Evolutionary conservation across 345 rosid genomes (phyloP).

Genomic region (Gynandropsis gynandra): DNA sequence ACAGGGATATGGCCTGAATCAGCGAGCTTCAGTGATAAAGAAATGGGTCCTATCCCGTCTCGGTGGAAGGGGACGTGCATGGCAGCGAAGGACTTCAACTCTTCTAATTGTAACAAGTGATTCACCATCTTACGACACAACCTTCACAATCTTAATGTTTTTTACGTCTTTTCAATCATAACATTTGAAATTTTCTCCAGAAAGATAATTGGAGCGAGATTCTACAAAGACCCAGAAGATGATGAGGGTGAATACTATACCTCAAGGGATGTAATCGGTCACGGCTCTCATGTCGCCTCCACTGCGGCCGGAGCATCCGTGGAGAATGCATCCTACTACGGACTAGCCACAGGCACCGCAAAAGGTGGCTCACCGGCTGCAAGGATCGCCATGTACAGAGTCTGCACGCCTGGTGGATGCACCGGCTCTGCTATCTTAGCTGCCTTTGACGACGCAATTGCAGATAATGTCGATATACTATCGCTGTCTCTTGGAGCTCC

Average conservation of each 20-base stretch:
- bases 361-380: slow-evolving; percentile 67
- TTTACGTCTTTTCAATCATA: neutral
- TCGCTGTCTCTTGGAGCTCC: slow-evolving; percentile 67
- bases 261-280: slow-evolving; percentile 64
- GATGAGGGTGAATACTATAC: slow-evolving; percentile 28
- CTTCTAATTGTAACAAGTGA: slow-evolving; percentile 67
- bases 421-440: slow-evolving; percentile 55
- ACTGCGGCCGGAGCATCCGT: slow-evolving; percentile 65
- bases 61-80: slow-evolving; percentile 74
- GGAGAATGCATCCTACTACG: slow-evolving; percentile 57
- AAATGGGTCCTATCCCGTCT: slow-evolving; percentile 48
- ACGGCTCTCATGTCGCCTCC: slow-evolving; percentile 72
- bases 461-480: slow-evolving; percentile 61
- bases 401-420: slow-evolving; percentile 53
- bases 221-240: slow-evolving; percentile 32
- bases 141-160: neutral
- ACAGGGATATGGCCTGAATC: slow-evolving; percentile 90
- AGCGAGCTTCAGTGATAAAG: slow-evolving; percentile 61
- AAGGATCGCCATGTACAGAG: slow-evolving; percentile 62
- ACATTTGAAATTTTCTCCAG: slow-evolving; percentile 29
- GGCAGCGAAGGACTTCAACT: slow-evolving; percentile 33
- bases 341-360: slow-evolving; percentile 63
- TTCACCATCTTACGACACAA: neutral
- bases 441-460: slow-evolving; percentile 71
- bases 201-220: slow-evolving; percentile 80